phyloP scores from a whole-genome alignment of 2,329 filamentous ascomycete species.

The Pseudogymnoascus sp. region DNA sequence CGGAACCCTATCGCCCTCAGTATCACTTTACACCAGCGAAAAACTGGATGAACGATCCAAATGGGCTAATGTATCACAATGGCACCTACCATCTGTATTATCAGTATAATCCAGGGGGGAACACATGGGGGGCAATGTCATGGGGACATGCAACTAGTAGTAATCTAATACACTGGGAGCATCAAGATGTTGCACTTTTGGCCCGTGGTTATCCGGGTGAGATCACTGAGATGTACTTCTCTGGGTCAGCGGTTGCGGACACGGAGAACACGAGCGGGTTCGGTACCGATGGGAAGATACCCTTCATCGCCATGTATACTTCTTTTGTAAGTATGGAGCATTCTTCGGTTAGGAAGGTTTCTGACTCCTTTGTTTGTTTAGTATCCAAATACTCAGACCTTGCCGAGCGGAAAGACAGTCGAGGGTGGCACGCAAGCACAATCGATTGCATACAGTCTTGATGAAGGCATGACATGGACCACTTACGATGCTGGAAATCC shows the following conservation, averaged over 20 bases:
- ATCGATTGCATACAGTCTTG: slow-evolving; percentile 38
- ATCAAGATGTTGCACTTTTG: slow-evolving; percentile 49
- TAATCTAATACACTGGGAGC: slow-evolving; percentile 54
- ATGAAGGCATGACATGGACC: slow-evolving; percentile 50
- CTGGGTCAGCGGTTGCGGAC: slow-evolving; percentile 49
- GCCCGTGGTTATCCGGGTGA: slow-evolving; percentile 26
- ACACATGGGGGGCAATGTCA: slow-evolving; percentile 47
- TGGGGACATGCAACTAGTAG: slow-evolving; percentile 57
- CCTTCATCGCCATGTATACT: slow-evolving; percentile 44
- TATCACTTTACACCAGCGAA: slow-evolving; percentile 45
- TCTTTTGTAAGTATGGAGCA: neutral
- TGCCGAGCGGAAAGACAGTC: slow-evolving; percentile 30
- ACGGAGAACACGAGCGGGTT: slow-evolving; percentile 54
- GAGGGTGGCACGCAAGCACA: slow-evolving; percentile 26
- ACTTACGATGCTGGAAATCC: slow-evolving; percentile 47
- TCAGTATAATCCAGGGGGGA: slow-evolving; percentile 45
- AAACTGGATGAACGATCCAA: slow-evolving; percentile 52
- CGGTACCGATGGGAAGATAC: slow-evolving; percentile 47
- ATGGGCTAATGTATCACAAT: slow-evolving; percentile 42
- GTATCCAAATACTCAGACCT: neutral
- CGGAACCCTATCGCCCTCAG: neutral
- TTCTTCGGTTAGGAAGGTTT: neutral
- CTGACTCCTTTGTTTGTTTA: neutral
- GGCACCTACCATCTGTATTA: slow-evolving; percentile 56
- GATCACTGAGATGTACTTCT: slow-evolving; percentile 33